Evolutionary conservation across 176 grass and related monocot genomes (phyloP).

Genomic region (Bolboschoenus planiculmis): DNA sequence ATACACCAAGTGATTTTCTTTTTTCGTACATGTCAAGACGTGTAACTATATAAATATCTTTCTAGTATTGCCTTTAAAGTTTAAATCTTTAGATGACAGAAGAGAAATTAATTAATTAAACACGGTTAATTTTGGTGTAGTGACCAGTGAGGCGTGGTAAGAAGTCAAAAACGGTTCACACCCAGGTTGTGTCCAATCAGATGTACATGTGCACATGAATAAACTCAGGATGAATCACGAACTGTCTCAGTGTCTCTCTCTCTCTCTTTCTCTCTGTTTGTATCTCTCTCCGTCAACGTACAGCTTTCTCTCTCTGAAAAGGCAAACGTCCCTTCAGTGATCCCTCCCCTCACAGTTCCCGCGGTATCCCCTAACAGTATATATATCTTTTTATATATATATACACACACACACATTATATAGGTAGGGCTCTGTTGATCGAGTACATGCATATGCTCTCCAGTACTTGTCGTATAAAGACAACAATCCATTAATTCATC

Average conservation of each 20-base stretch:
- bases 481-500: constrained; percentile 1
- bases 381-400: neutral
- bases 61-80: neutral
- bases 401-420: no score
- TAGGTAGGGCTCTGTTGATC: constrained; percentile 6
- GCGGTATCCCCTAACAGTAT: constrained; percentile 14
- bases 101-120: neutral
- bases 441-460: constrained; percentile 4
- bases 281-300: neutral
- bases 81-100: neutral
- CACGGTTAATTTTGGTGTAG: neutral
- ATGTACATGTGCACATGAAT: constrained; percentile 3
- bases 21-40: neutral
- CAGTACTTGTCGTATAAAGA: no score
- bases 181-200: constrained; percentile 19
- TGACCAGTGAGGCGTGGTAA: neutral
- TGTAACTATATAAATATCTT: neutral
- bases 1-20: neutral
- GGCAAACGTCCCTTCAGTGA: constrained; percentile 8
- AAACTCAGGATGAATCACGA: neutral
- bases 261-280: neutral
- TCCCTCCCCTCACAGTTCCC: constrained; percentile 7
- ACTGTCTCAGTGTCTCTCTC: constrained; percentile 5
- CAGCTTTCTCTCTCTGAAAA: constrained; percentile 24
- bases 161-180: constrained; percentile 20